These are phyloP conservation scores for Xylariomycetidae sp. DNA, from an alignment of 2,329 filamentous ascomycete species.

Conservation along the genomic window DNA sequence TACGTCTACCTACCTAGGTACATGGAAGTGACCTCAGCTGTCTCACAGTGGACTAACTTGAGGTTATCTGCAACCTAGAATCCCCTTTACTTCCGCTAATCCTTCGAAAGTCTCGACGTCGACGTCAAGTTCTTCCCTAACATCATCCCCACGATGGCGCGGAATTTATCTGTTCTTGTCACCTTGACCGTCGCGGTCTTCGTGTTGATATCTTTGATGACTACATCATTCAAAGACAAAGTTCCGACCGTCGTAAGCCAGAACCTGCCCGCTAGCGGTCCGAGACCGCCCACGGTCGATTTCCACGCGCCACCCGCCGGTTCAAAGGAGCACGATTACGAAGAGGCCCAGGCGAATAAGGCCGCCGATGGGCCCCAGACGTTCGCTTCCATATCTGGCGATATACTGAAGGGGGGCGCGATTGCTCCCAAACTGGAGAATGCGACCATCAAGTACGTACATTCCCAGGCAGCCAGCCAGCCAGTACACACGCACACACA, in stretches of 20 bases:
- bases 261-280: too few relatives aligned
- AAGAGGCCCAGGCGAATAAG: too few relatives aligned
- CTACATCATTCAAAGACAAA: constrained; percentile 47
- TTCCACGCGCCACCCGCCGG: too few relatives aligned
- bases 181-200: constrained; percentile 52
- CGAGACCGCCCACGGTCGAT: too few relatives aligned
- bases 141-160: constrained; percentile 38
- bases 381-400: constrained; percentile 38
- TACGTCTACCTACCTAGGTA: not conserved
- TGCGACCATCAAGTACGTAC: constrained; percentile 70
- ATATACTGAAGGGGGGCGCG: constrained; percentile 59
- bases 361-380: constrained; percentile 28
- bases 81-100: too few relatives aligned
- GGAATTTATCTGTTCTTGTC: constrained; percentile 50
- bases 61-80: too few relatives aligned
- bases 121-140: not conserved
- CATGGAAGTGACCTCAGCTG: not conserved
- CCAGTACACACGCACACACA: too few relatives aligned
- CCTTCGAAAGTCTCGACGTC: too few relatives aligned
- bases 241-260: too few relatives aligned
- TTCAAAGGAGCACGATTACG: constrained; percentile 2
- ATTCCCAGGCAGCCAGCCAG: too few relatives aligned
- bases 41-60: too few relatives aligned
- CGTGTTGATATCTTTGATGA: constrained; percentile 54
- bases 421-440: constrained; percentile 82